Conservation (phyloP, 306 rosid species). For the Sophora flavescens region DNA sequence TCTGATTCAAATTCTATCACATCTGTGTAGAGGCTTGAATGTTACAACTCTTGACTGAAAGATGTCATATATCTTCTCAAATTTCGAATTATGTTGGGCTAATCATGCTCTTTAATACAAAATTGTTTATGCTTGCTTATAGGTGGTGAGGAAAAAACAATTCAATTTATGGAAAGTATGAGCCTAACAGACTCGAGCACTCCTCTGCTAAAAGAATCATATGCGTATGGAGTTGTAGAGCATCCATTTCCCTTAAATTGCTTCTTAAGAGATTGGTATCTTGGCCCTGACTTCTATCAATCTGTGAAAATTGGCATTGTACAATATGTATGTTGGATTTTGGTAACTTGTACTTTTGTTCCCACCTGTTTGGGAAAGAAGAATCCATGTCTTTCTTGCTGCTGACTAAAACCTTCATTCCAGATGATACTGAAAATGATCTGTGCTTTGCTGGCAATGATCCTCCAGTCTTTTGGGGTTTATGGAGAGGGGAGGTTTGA, state of each 20-base stretch:
- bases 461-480: conserved; percentile 90
- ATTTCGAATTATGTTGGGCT: conserved; percentile 32
- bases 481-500: conserved; percentile 98
- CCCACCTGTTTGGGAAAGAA: conserved; percentile 1
- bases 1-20: conserved; percentile 26
- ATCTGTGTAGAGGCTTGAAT: conserved; percentile 31
- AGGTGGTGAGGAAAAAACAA: conserved; percentile 96
- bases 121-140: conserved; percentile 41
- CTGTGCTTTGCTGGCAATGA: conserved; percentile 93
- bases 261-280: conserved; percentile 81
- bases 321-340: conserved; percentile 87
- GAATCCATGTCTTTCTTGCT: conserved; percentile 40
- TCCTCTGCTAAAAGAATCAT: conserved; percentile 85
- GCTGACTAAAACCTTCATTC: conserved; percentile 49
- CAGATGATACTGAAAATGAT: conserved; percentile 98
- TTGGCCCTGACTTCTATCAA: conserved; percentile 90
- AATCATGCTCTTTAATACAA: conserved; percentile 18
- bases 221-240: conserved; percentile 91
- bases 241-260: conserved; percentile 97
- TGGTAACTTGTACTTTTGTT: conserved; percentile 43
- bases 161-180: conserved; percentile 86
- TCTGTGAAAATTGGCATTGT: conserved; percentile 99
- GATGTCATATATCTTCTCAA: conserved; percentile 19
- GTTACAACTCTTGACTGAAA: conserved; percentile 12
- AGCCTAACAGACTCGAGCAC: conserved; percentile 67